phyloP scores from a whole-genome alignment of 2,329 filamentous ascomycete genomes.

The Pyricularia sp. region DNA sequence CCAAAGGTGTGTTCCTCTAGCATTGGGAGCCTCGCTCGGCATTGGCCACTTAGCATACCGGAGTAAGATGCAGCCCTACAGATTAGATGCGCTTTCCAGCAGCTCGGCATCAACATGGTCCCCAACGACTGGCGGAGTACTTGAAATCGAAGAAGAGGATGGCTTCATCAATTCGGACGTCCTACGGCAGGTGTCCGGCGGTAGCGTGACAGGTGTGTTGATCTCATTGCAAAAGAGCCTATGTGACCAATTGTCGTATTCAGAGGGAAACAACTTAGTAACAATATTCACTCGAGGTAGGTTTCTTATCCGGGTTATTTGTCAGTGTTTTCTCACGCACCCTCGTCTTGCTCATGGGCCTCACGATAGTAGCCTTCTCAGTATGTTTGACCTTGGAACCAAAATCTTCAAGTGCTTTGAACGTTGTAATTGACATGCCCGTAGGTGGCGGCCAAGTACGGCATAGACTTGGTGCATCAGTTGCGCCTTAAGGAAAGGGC shows the following conservation, averaged over 20 bases:
- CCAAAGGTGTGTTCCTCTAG: conserved; percentile 3
- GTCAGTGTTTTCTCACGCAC: conserved; percentile 60
- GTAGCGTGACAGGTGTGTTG: conserved; percentile 24
- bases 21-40: conserved; percentile 4
- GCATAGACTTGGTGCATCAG: conserved; percentile 25
- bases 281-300: conserved; percentile 19
- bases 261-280: background rate
- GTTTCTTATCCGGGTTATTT: conserved; percentile 49
- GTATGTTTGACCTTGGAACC: conserved; percentile 24
- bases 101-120: background rate
- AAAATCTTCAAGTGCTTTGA: background rate
- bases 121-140: conserved; percentile 3
- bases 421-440: background rate
- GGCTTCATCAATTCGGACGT: conserved; percentile 19
- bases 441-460: conserved; percentile 30
- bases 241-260: background rate
- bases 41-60: conserved; percentile 1
- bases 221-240: background rate
- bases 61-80: background rate
- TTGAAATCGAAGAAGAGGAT: conserved; percentile 3
- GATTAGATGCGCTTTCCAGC: conserved; percentile 1
- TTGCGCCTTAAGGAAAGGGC: conserved; percentile 23
- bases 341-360: conserved; percentile 52
- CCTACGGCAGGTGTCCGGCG: conserved; percentile 38
- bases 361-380: conserved; percentile 50